phyloP scores from a whole-genome alignment of 495 filamentous ascomycete genomes.

The Hapsidospora chrysogenum region DNA sequence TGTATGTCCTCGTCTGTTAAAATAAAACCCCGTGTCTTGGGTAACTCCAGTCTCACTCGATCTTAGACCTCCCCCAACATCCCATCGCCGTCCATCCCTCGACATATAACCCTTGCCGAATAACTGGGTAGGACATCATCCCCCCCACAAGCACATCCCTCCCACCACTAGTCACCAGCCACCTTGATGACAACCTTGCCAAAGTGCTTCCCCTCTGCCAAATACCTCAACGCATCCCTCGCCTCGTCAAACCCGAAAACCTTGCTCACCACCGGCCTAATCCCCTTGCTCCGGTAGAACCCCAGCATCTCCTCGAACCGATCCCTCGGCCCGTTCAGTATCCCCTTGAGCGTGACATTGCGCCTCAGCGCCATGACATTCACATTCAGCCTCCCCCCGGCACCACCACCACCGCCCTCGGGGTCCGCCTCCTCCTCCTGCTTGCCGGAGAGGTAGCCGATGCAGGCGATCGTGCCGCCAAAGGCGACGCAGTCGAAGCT shows the following conservation, averaged over 20 bases:
- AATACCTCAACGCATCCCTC: constrained; percentile 26
- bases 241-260: constrained; percentile 20
- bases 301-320: constrained; percentile 18
- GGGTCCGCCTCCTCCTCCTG: neutral
- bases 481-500: constrained; percentile 24
- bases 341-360: constrained; percentile 20
- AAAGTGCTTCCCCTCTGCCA: constrained; percentile 23
- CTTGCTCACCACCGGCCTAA: constrained; percentile 18
- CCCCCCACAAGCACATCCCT: no score
- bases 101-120: no score
- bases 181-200: constrained; percentile 29
- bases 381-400: constrained; percentile 11
- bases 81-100: no score
- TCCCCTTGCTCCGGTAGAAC: constrained; percentile 15
- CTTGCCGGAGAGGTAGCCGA: constrained; percentile 24
- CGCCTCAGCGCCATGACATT: constrained; percentile 20
- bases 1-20: no score
- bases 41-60: no score
- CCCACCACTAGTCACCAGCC: neutral
- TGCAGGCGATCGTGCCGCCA: constrained; percentile 25
- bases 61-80: no score
- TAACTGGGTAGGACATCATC: no score
- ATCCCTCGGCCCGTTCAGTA: constrained; percentile 17
- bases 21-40: no score
- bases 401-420: neutral